Evolutionary conservation across 2,329 filamentous ascomycete species (phyloP), one percentile per base, ranked within the genome.

Genomic region (Aureobasidium sp.): DNA sequence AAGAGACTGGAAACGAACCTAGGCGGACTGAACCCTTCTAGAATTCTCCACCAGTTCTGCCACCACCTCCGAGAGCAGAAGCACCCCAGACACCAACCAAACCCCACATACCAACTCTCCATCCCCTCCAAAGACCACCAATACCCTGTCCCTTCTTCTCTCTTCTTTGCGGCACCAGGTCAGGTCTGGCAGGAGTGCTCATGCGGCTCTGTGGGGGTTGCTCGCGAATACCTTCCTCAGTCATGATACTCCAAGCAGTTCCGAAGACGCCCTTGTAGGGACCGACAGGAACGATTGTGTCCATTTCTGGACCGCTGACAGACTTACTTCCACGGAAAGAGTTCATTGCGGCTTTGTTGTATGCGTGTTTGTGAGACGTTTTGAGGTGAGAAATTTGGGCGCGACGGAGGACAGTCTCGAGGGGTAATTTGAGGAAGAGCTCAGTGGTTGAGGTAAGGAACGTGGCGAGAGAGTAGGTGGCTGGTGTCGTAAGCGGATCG

Each of bases 321-420:
- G 64, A 68, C n/a, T 71, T 55, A 9, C 63, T 64, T 9, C 67
- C 53, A 8, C 47, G 55, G 55, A 60, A 56, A 1, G 24, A 59
- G 39, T 47, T 52, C 74, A 32, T 73, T 70, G 41, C 59, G 36
- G 47, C 70, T n/a, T 51, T 46, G 39, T 59, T 53, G 44, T 65
- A 65, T n/a, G 52, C 46, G 37, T 44, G 47, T 10, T 55, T 48
- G 47, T 65, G 65, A 13, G 59, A 43, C 4, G 59, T 20, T 20
- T 81, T 81, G 50, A 90, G 81, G 0, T 91, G 85, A 1, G 87
- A 81, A 63, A 94, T 87, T 74, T 99, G 94, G 5, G 90, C 93
- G 64, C 94, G 85, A 52, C 94, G 87, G 8, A 97, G 82, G 17
- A 96, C 89, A 0, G 93, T 97, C 76, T 99, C 94, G 5, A 97